Evolutionary conservation across 2,329 filamentous ascomycete genomes (phyloP).

Genomic region (Graphilbum ipis-grandicollis): DNA sequence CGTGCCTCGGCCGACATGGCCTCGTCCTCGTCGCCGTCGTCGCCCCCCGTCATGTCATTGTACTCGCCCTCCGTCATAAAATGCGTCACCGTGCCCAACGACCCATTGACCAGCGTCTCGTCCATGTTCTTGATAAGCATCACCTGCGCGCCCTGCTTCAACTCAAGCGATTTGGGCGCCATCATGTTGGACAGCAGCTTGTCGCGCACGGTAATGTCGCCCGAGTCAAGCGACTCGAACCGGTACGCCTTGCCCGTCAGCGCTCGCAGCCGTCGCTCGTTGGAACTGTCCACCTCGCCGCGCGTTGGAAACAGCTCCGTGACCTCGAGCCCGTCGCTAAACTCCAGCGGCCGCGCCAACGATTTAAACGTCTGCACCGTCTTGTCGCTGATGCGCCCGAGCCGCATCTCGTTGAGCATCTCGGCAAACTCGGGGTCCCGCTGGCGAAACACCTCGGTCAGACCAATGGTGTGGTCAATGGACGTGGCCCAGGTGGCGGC

Average conservation of each 20-base stretch:
- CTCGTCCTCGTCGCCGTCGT: constrained; percentile 6
- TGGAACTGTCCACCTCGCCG: constrained; percentile 75
- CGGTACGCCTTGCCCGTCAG: constrained; percentile 50
- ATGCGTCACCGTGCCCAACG: constrained; percentile 65
- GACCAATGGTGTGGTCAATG: constrained; percentile 86
- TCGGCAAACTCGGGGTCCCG: constrained; percentile 75
- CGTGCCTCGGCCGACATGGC: constrained; percentile 24
- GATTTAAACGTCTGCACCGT: constrained; percentile 63
- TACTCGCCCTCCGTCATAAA: constrained; percentile 45
- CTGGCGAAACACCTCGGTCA: constrained; percentile 93
- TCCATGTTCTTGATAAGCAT: constrained; percentile 99
- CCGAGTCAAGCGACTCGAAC: constrained; percentile 61
- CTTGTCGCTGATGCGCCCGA: constrained; percentile 61
- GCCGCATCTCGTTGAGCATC: constrained; percentile 96
- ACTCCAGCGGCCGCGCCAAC: constrained; percentile 52
- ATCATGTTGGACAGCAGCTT: constrained; percentile 80
- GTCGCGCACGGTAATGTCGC: constrained; percentile 55
- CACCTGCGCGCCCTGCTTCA: constrained; percentile 89
- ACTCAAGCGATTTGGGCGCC: constrained; percentile 61
- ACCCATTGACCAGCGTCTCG: constrained; percentile 83
- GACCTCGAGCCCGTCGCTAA: constrained; percentile 58
- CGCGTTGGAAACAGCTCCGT: constrained; percentile 92
- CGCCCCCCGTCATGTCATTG: constrained; percentile 11
- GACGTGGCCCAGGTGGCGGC: constrained; percentile 81
- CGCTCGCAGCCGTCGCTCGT: constrained; percentile 52